phyloP scores from a whole-genome alignment of 306 rosid genomes.

The Trifolium fragiferum region DNA sequence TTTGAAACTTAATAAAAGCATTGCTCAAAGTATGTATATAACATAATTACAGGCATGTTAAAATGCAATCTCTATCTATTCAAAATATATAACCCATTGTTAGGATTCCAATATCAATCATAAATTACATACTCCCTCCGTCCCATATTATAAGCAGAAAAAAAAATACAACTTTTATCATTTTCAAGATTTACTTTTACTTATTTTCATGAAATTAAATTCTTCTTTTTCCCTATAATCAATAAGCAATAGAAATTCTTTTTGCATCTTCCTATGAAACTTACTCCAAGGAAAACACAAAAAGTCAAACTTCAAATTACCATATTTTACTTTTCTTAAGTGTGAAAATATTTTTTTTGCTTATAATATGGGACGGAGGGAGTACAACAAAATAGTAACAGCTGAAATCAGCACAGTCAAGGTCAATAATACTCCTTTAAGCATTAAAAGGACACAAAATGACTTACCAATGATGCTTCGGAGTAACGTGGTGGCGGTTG shows the following conservation, averaged over 20 bases:
- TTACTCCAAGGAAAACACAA: no score
- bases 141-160: no score
- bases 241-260: no score
- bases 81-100: slow-evolving; percentile 13
- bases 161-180: no score
- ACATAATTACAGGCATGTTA: slow-evolving; percentile 14
- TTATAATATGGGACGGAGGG: no score
- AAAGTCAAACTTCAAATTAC: no score
- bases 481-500: slow-evolving; percentile 89
- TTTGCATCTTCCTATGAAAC: no score
- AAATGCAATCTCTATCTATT: not conserved
- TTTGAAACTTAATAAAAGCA: slow-evolving; percentile 15
- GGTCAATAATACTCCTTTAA: slow-evolving; percentile 20
- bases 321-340: no score
- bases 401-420: slow-evolving; percentile 14
- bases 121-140: not conserved
- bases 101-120: slow-evolving; percentile 15
- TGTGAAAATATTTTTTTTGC: no score
- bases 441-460: slow-evolving; percentile 21
- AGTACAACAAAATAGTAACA: not conserved
- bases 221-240: no score
- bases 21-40: slow-evolving; percentile 14
- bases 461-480: slow-evolving; percentile 85
- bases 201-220: no score
- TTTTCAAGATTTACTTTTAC: no score